These are phyloP conservation scores for California macrophylla DNA, from an alignment of 441 rosid species.

Conservation along the genomic window DNA sequence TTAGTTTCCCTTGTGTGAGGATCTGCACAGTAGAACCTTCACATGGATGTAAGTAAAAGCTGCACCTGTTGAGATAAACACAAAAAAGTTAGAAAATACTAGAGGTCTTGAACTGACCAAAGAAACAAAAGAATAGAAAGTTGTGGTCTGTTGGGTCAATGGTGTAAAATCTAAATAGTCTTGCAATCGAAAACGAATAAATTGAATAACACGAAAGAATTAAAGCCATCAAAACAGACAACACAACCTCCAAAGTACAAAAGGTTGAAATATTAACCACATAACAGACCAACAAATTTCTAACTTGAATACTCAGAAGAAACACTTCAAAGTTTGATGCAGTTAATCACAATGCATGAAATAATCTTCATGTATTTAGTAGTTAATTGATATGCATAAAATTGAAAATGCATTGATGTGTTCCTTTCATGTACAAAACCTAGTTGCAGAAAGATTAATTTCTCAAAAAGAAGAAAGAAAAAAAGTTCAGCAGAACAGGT, in stretches of 20 bases:
- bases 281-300: neutral
- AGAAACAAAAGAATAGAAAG: constrained; percentile 2
- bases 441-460: neutral
- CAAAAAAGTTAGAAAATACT: neutral
- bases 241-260: neutral
- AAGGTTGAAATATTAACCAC: neutral
- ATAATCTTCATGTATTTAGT: neutral
- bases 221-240: neutral
- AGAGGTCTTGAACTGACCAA: neutral
- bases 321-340: neutral
- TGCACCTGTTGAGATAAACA: constrained; percentile 55
- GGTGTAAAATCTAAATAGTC: neutral
- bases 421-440: neutral
- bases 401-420: neutral
- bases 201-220: neutral
- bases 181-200: neutral
- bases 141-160: neutral
- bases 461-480: neutral
- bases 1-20: constrained; percentile 88
- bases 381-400: constrained; percentile 1
- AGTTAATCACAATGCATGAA: neutral
- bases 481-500: neutral
- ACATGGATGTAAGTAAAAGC: constrained; percentile 89
- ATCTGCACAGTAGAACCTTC: constrained; percentile 81
- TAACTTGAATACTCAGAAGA: neutral